phyloP scores from a whole-genome alignment of 345 rosid species.

The Pugionium cornutum region DNA sequence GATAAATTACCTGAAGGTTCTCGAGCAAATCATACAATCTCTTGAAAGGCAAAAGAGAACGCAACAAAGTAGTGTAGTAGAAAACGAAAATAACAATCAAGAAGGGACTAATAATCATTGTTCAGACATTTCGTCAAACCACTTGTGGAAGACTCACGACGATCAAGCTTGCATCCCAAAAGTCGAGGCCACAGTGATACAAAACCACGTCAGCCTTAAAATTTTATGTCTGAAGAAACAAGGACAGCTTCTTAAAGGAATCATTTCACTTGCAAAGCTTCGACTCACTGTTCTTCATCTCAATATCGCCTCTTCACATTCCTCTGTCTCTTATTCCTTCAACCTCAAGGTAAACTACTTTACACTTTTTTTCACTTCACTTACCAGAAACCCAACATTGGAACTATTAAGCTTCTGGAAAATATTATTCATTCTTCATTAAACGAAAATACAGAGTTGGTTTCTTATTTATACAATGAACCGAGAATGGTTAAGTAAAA shows the following conservation, averaged over 20 bases:
- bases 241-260: slow-evolving; percentile 64
- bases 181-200: slow-evolving; percentile 55
- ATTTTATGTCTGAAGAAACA: slow-evolving; percentile 52
- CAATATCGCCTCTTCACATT: slow-evolving; percentile 46
- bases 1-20: slow-evolving; percentile 73
- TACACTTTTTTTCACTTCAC: not conserved
- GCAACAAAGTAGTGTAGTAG: slow-evolving; percentile 19
- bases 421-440: too few species aligned
- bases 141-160: slow-evolving; percentile 22
- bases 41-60: slow-evolving; percentile 54
- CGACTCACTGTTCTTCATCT: slow-evolving; percentile 70
- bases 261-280: slow-evolving; percentile 61
- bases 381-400: not conserved
- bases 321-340: slow-evolving; percentile 60
- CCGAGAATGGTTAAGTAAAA: too few species aligned
- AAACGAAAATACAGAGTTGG: too few species aligned
- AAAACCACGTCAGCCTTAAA: slow-evolving; percentile 62
- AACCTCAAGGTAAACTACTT: slow-evolving; percentile 61
- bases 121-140: slow-evolving; percentile 38
- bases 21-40: slow-evolving; percentile 69
- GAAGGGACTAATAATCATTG: not conserved
- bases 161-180: slow-evolving; percentile 39
- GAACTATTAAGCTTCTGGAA: too few species aligned
- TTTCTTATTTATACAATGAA: too few species aligned
- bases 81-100: too few species aligned